Evolutionary conservation across 2,329 filamentous ascomycete species (phyloP).

Genomic region (Aspergillus oerlinghausenensis): DNA sequence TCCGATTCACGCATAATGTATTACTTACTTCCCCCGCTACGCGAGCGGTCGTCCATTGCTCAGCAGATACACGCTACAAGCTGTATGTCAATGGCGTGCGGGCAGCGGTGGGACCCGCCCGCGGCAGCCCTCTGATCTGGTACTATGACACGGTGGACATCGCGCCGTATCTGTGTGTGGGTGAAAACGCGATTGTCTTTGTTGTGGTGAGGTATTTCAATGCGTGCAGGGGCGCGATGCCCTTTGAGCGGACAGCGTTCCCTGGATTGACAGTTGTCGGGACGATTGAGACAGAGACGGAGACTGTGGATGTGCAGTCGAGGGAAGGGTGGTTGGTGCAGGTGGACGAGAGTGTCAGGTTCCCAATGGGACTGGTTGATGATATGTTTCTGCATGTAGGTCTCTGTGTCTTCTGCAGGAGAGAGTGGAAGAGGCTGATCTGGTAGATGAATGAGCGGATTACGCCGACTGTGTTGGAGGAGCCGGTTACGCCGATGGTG

Average conservation of each 20-base stretch:
- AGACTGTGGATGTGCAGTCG: slow-evolving; percentile 12
- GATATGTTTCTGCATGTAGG: slow-evolving; percentile 42
- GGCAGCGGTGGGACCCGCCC: slow-evolving; percentile 35
- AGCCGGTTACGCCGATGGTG: slow-evolving; percentile 11
- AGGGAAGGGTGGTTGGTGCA: slow-evolving; percentile 14
- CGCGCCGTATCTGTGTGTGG: slow-evolving; percentile 15
- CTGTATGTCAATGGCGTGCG: slow-evolving; percentile 36
- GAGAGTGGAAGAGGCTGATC: not conserved
- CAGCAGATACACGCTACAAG: slow-evolving; percentile 43
- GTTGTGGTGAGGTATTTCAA: slow-evolving; percentile 25
- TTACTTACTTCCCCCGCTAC: not conserved
- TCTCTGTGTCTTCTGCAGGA: not conserved
- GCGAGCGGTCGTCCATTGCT: slow-evolving; percentile 6
- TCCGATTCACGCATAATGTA: slow-evolving; percentile 2
- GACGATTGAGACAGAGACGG: slow-evolving; percentile 7
- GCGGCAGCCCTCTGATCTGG: slow-evolving; percentile 32
- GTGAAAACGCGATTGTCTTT: slow-evolving; percentile 20
- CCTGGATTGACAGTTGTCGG: slow-evolving; percentile 28
- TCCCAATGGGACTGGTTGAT: slow-evolving; percentile 27
- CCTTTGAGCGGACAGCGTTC: slow-evolving; percentile 23
- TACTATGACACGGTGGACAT: slow-evolving; percentile 31
- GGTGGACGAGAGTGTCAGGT: slow-evolving; percentile 16
- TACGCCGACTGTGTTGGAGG: not conserved
- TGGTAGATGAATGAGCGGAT: slow-evolving; percentile 22
- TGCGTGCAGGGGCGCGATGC: slow-evolving; percentile 23